Evolutionary conservation across 1,284 basidiomycete species (phyloP), one percentile per base, ranked within the genome.

Genomic region (Wallemia mellicola): DNA sequence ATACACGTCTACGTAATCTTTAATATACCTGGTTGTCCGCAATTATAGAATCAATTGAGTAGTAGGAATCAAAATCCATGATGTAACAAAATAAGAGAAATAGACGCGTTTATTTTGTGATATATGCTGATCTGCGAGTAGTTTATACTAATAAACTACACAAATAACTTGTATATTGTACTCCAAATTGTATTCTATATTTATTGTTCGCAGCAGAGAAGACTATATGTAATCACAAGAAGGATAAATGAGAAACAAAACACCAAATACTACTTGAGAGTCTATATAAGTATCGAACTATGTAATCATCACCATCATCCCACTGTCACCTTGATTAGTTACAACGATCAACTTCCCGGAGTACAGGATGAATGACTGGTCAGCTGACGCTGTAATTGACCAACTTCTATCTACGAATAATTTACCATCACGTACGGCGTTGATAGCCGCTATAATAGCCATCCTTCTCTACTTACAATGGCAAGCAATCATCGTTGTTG

Each of bases 61-160:
- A 89, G 69, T 89, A 91, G n/a, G 60, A 60, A 67, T 87, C 83
- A 65, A 80, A 75, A 62, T 88, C 83, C 84, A 86, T 86, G 5
- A 48, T 48, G 38, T 17, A 48, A n/a, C 14, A 11, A 15, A 48
- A 48, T 48, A 48, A 48, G 7, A 30, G 17, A 30, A 7, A 30
- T 30, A 30, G 17, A 30, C 17, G 17, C 28, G 17, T 7, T 7
- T 17, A 30, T 7, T 7, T 30, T 30, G 28, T 7, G 17, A 30
- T 30, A 30, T 30, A 30, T 30, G 7, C 28, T 7, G 17, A 30
- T 30, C 28, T 7, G 17, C 7, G n/a, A n/a, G n/a, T n/a, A n/a
- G n/a, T n/a, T n/a, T n/a, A n/a, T n/a, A n/a, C n/a, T n/a, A n/a
- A n/a, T n/a, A n/a, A n/a, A n/a, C n/a, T n/a, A n/a, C n/a, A n/a